phyloP scores from a whole-genome alignment of 306 rosid species.

The Fagus crenata region DNA sequence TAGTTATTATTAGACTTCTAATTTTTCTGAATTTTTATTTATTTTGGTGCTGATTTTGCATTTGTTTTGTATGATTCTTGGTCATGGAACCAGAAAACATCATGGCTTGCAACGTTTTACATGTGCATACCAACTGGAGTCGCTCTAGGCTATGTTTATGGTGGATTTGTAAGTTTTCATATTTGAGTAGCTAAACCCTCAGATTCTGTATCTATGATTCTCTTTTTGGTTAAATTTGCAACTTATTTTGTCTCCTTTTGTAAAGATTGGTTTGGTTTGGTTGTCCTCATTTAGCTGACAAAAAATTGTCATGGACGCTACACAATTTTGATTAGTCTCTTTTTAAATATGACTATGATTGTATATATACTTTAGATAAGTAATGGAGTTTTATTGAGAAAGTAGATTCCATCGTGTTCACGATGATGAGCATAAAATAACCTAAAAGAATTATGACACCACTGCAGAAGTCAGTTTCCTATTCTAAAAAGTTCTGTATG shows the following conservation, averaged over 20 bases:
- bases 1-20: neutral
- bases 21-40: conserved; percentile 19
- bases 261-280: neutral
- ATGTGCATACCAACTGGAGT: conserved; percentile 97
- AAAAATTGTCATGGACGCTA: conserved; percentile 9
- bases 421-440: too few relatives aligned
- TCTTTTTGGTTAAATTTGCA: conserved; percentile 5
- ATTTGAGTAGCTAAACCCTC: conserved; percentile 20
- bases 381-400: too few relatives aligned
- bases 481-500: neutral
- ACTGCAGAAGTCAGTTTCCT: neutral
- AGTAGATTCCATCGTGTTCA: too few relatives aligned
- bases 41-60: conserved; percentile 17
- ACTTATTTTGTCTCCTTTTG: conserved; percentile 6
- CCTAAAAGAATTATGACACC: neutral
- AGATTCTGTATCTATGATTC: neutral
- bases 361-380: too few relatives aligned
- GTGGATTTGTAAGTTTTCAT: conserved; percentile 74
- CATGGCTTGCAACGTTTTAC: conserved; percentile 93
- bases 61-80: conserved; percentile 15
- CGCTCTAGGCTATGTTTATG: conserved; percentile 90
- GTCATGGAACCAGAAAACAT: conserved; percentile 68
- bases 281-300: neutral
- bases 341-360: neutral
- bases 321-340: neutral